Conservation (phyloP, 2,329 filamentous ascomycete genomes). For the Didymella pomorum region DNA sequence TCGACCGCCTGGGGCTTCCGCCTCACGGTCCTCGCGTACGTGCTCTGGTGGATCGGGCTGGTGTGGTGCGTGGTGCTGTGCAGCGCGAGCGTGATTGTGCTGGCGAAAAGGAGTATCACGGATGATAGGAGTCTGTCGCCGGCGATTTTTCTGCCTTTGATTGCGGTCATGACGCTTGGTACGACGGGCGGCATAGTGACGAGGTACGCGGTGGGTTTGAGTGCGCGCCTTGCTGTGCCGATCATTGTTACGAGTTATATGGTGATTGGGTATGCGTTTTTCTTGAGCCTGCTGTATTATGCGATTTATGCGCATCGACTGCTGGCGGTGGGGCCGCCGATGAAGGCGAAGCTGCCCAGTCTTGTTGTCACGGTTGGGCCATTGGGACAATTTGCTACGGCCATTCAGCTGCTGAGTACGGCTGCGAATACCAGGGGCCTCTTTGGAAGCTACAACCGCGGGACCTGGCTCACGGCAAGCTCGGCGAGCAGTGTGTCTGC, state of each 20-base stretch:
- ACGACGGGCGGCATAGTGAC: slow-evolving; percentile 26
- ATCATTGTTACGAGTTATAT: slow-evolving; percentile 30
- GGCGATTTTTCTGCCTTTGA: slow-evolving; percentile 27
- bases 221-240: slow-evolving; percentile 25
- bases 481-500: slow-evolving; percentile 25
- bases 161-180: slow-evolving; percentile 29
- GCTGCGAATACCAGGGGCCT: slow-evolving; percentile 22
- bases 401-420: slow-evolving; percentile 26
- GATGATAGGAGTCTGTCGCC: slow-evolving; percentile 23
- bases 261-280: slow-evolving; percentile 28
- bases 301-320: slow-evolving; percentile 24
- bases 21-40: slow-evolving; percentile 63
- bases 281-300: slow-evolving; percentile 29
- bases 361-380: slow-evolving; percentile 26
- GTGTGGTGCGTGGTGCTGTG: slow-evolving; percentile 30
- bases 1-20: slow-evolving; percentile 70
- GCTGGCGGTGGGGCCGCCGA: slow-evolving; percentile 26
- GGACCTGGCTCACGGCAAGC: slow-evolving; percentile 23
- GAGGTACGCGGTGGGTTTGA: slow-evolving; percentile 24
- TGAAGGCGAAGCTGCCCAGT: slow-evolving; percentile 21
- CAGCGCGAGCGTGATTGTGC: slow-evolving; percentile 21
- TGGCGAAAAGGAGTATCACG: slow-evolving; percentile 24
- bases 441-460: slow-evolving; percentile 25
- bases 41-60: slow-evolving; percentile 35
- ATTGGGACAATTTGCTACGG: slow-evolving; percentile 30